Evolutionary conservation across 2,329 filamentous ascomycete species (phyloP).

Genomic region (Elsinoe fawcettii): DNA sequence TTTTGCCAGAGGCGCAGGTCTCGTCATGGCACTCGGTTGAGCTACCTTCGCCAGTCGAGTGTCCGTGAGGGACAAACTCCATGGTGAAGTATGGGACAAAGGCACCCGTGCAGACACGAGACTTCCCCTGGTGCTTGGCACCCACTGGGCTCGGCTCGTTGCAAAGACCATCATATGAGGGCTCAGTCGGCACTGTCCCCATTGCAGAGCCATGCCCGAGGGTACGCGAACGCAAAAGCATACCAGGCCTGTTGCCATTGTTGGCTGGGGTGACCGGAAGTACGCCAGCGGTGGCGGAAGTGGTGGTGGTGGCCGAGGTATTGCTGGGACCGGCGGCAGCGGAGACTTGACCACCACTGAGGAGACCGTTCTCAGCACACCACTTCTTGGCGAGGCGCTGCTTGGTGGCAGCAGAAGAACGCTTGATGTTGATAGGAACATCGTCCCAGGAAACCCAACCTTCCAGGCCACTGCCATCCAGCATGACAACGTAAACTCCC

Average conservation of each 20-base stretch:
- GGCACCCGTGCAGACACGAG: neutral
- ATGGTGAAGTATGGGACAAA: neutral
- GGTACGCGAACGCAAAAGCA: neutral
- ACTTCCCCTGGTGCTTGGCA: neutral
- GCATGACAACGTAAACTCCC: neutral
- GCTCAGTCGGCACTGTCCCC: neutral
- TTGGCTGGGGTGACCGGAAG: neutral
- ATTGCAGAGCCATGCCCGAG: neutral
- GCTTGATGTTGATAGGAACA: neutral
- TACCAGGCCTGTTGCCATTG: neutral
- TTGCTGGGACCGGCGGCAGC: neutral
- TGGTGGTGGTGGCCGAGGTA: neutral
- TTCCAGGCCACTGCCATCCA: neutral
- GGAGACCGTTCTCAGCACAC: neutral
- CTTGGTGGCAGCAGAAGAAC: neutral
- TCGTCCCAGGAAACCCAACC: slow-evolving; percentile 1
- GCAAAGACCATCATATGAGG: neutral
- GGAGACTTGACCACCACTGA: neutral
- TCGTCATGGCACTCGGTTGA: neutral
- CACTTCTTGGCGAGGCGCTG: neutral
- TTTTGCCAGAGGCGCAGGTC: neutral
- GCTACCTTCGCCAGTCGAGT: neutral
- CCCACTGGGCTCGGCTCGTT: neutral
- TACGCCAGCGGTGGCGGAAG: neutral
- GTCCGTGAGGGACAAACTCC: neutral